Base-by-base conservation (phyloP, 192 early-diverging fungal genomes). In the Umbelopsis vinacea region DNA sequence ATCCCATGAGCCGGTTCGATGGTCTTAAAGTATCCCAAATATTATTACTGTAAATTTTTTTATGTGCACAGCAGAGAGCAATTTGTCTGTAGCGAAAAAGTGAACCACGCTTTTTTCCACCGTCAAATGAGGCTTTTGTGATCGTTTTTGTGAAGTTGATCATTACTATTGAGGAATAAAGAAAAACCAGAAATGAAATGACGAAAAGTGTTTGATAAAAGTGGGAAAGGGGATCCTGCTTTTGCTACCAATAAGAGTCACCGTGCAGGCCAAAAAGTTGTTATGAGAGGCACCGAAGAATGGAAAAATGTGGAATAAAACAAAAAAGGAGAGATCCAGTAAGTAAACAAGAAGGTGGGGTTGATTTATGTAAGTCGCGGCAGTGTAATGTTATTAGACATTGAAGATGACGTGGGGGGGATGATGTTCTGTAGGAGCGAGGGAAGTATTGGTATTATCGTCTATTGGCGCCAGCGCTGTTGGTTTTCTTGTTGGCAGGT, bases 391-490 rank as follows among this genome's bases (percentile, higher is more conserved):
- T 50, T 50, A 50, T 50, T 50, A 50, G 48, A 50, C 48, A 6
- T 50, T 50, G n/a, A 21, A 19, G n/a, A 50, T 17, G 17, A 21
- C 15, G 47, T n/a, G 47, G 12, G 15, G 17, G 48, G 48, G 48
- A 50, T 50, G 48, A 17, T 19, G 29, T 19, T 55, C 19, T n/a
- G n/a, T 21, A 21, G 48, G 17, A 29, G 23, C 23, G 57, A 29
- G 29, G 57, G 12, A 10, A 37, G 26, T 22, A 1, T 35, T 19
- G 12, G 57, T 63, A 37, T 63, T 35, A 63, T 35, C 57, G 57
- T 63, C 57, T 63, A 63, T 63, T 63, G 57, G 57, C 57, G 57
- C 57, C 57, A 63, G 57, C 57, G 33, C 57, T 63, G 33, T 29
- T 63, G 57, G 57, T 19, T 26, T 63, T 63, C 29, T 63, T 63